Evolutionary conservation across 108 stramenopile genomes (phyloP), one percentile per base, ranked within the genome.

Genomic region (Skeletonema menzelii): DNA sequence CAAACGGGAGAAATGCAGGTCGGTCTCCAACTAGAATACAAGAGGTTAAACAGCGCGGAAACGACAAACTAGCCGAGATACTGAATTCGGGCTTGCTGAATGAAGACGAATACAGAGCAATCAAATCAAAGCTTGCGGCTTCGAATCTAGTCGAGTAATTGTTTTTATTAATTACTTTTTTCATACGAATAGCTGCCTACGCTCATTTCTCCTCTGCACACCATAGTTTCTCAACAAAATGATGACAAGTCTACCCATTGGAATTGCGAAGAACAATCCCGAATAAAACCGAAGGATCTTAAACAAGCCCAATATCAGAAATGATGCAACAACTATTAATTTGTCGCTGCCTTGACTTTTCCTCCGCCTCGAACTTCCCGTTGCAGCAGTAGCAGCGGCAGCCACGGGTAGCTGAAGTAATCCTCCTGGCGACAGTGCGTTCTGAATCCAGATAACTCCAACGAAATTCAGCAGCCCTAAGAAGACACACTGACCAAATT

Each of bases 391-490:
- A 19, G 34, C 38, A 55, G 59, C 37, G 17, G 42, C 44, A 38
- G 64, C 53, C 26, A 46, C 31, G 12, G 78, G 65, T 12, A 86
- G 26, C 20, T 79, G 58, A 27, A 94, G 67, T 12, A 83, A 60
- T 11, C 91, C 93, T 14, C 88, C 89, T 13, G 77, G 75, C 30
- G 63, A 69, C 11, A 88, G n/a, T 8, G 90, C 84, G 59, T 77
- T 86, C 35, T 74, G 62, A 35, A 92, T 74, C 88, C 86, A 89
- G 20, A 86, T 59, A 27, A 95, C 88, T 11, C 94, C 94, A 53
- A 91, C 46, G 60, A 78, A 86, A 63, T 95, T 95, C 8, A 95
- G 71, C 0, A 76, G 49, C 20, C 88, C 89, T 20, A 92, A 46
- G 13, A 83, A 12, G 0, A 85, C 64, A 73, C 94, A 95, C 24